Evolutionary conservation across 2,329 filamentous ascomycete genomes (phyloP).

Genomic region (Cordyceps fumosorosea): DNA sequence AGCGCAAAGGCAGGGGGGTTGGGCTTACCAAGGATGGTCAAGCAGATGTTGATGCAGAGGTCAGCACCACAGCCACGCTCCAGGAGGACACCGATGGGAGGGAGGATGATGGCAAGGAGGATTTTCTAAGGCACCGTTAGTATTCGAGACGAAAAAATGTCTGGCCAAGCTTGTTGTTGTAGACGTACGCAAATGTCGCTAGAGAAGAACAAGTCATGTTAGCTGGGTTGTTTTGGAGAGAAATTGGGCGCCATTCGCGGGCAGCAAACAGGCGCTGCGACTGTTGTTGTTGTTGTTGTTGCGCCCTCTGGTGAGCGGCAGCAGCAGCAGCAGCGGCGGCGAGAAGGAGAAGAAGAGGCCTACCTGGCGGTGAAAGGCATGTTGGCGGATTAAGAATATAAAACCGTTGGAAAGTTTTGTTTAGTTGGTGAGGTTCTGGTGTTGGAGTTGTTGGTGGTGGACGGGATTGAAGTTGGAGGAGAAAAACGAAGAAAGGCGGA

Average conservation of each 20-base stretch:
- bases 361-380: slow-evolving; percentile 57
- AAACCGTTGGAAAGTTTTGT: neutral
- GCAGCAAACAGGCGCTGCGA: neutral
- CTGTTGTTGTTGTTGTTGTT: too few relatives aligned
- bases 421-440: slow-evolving; percentile 3
- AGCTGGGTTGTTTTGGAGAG: neutral
- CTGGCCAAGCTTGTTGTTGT: neutral
- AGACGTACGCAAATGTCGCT: slow-evolving; percentile 12
- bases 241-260: neutral
- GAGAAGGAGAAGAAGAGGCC: slow-evolving; percentile 18
- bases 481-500: neutral
- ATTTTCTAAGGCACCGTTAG: slow-evolving; percentile 56
- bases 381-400: slow-evolving; percentile 23
- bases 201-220: neutral
- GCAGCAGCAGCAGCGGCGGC: neutral
- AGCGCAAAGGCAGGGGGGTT: neutral
- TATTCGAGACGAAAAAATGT: slow-evolving; percentile 15
- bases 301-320: neutral
- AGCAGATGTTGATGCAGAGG: slow-evolving; percentile 85
- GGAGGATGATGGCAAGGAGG: slow-evolving; percentile 83
- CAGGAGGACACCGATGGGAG: slow-evolving; percentile 87
- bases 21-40: slow-evolving; percentile 62
- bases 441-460: neutral
- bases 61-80: slow-evolving; percentile 85
- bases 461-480: neutral